These are phyloP conservation scores for Tripidium arundinaceum DNA, from an alignment of 202 grass and related monocot species.

Conservation along the genomic window DNA sequence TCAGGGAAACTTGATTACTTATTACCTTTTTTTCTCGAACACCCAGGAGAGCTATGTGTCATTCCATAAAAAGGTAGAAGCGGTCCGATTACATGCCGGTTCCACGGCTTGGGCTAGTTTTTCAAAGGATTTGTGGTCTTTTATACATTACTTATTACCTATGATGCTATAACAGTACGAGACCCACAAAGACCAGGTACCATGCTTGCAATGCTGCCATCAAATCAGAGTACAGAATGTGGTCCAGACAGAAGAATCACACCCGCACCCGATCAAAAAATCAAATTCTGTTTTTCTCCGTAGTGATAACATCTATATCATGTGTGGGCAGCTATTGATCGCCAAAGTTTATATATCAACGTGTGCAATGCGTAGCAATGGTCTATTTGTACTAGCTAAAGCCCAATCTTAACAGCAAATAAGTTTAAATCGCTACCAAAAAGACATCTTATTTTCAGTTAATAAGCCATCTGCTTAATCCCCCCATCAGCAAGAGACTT, in stretches of 20 bases:
- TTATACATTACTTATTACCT: no score
- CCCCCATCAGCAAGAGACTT: background rate
- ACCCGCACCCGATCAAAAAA: background rate
- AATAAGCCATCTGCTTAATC: background rate
- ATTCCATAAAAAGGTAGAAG: no score
- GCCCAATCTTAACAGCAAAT: constrained; percentile 4
- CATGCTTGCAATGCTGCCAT: no score
- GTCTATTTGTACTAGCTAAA: background rate
- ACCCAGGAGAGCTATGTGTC: no score
- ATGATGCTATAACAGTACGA: no score
- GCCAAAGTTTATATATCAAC: constrained; percentile 12
- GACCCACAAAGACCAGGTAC: no score
- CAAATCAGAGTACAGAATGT: background rate
- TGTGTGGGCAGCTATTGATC: background rate
- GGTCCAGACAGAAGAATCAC: constrained; percentile 7
- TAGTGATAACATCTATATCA: background rate
- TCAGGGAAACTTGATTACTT: no score
- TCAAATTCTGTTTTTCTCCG: background rate
- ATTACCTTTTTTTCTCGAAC: no score
- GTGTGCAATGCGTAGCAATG: background rate
- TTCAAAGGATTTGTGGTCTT: no score
- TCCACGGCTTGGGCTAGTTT: no score
- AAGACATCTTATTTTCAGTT: background rate
- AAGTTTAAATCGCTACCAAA: constrained; percentile 4
- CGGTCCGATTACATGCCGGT: background rate